These are phyloP conservation scores for Rauvolfia tetraphylla DNA, from an alignment of 257 asterid species.

Conservation along the genomic window DNA sequence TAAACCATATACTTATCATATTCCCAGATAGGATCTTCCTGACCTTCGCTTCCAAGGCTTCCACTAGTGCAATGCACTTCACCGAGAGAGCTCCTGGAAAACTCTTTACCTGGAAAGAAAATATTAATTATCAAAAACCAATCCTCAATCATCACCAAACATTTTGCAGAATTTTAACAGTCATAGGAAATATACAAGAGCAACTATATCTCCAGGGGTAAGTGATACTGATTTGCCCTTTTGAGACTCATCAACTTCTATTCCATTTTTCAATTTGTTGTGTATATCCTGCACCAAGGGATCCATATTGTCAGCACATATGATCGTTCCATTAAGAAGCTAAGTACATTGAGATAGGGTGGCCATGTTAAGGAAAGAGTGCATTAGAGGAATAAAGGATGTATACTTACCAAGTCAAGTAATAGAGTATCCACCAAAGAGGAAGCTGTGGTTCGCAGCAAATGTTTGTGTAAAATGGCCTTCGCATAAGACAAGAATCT, in stretches of 20 bases:
- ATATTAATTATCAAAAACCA: conserved; percentile 1
- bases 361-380: conserved; percentile 4
- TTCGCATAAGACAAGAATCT: conserved; percentile 19
- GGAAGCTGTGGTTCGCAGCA: conserved; percentile 75
- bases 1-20: conserved; percentile 9
- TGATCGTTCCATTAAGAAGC: conserved; percentile 13
- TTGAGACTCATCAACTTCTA: conserved; percentile 67
- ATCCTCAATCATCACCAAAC: neutral
- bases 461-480: conserved; percentile 87
- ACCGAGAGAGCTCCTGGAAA: conserved; percentile 60
- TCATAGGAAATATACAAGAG: conserved; percentile 46
- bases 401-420: conserved; percentile 66
- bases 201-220: conserved; percentile 63
- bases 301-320: conserved; percentile 15
- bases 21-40: conserved; percentile 10
- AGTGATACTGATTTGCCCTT: conserved; percentile 43
- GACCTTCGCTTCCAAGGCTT: conserved; percentile 91
- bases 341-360: conserved; percentile 1
- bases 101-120: conserved; percentile 61
- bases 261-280: conserved; percentile 72
- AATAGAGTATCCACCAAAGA: conserved; percentile 69
- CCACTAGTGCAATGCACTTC: conserved; percentile 61
- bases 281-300: conserved; percentile 56
- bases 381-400: conserved; percentile 12
- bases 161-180: conserved; percentile 14